Conservation (phyloP, 2,329 filamentous ascomycete species). For the Penicillium hesseltinei region DNA sequence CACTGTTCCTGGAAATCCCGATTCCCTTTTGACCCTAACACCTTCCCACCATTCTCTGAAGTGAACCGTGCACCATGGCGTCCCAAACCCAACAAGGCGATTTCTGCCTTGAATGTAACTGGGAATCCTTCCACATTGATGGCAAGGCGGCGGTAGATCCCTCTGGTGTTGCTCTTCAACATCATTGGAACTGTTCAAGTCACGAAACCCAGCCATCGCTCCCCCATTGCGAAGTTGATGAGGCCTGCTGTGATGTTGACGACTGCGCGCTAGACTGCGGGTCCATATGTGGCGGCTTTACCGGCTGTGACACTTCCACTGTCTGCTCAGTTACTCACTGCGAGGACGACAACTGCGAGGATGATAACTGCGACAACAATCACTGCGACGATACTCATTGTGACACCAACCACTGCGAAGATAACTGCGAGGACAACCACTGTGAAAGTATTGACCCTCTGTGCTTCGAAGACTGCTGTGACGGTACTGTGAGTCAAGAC, state of each 20-base stretch:
- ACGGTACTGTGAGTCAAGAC: conserved; percentile 22
- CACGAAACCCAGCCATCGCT: conserved; percentile 30
- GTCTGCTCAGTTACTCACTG: conserved; percentile 38
- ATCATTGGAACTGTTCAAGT: conserved; percentile 32
- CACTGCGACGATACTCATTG: conserved; percentile 3
- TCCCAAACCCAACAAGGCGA: conserved; percentile 32
- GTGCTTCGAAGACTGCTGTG: conserved; percentile 42
- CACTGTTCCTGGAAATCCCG: conserved; percentile 1
- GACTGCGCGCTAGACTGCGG: conserved; percentile 37
- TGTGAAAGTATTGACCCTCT: conserved; percentile 33
- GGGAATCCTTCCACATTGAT: conserved; percentile 40
- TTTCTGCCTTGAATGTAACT: conserved; percentile 44
- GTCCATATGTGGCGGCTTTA: conserved; percentile 43
- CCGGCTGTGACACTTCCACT: conserved; percentile 40
- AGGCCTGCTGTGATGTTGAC: conserved; percentile 42
- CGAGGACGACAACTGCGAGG: conserved; percentile 28
- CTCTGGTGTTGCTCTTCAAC: conserved; percentile 19
- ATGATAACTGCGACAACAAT: conserved; percentile 2
- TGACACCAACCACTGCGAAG: conserved; percentile 4
- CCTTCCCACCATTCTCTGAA: conserved; percentile 5
- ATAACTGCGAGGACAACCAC: conserved; percentile 10
- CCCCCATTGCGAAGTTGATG: conserved; percentile 30
- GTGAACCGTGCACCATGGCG: conserved; percentile 29
- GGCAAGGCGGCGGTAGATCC: conserved; percentile 28
- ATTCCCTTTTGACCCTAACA: neutral